phyloP scores from a whole-genome alignment of 108 stramenopile species.

The Cyclotella distinguenda region DNA sequence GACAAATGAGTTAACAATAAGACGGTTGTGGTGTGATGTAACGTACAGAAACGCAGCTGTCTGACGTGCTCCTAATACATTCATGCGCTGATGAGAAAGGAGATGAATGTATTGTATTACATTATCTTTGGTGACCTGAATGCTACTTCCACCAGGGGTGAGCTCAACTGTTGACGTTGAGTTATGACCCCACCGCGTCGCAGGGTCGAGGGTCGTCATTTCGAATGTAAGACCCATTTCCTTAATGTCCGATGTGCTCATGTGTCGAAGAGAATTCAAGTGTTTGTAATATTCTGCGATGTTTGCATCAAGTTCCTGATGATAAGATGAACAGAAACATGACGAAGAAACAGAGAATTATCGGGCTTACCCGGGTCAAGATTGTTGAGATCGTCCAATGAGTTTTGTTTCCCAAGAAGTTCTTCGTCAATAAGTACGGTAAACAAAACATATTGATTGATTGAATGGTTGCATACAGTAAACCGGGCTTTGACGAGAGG shows the following conservation, averaged over 20 bases:
- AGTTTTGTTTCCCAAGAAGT: conserved; percentile 85
- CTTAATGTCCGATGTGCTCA: conserved; percentile 64
- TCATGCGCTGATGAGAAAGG: conserved; percentile 91
- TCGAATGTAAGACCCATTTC: conserved; percentile 86
- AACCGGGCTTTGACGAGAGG: too few relatives aligned
- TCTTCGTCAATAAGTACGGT: too few relatives aligned
- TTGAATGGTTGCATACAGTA: too few relatives aligned
- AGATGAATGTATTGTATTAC: conserved; percentile 91
- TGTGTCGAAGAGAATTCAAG: conserved; percentile 72
- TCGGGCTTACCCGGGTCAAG: conserved; percentile 61
- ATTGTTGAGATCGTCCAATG: conserved; percentile 91
- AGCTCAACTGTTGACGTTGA: conserved; percentile 59
- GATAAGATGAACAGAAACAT: background rate
- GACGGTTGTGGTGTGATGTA: background rate
- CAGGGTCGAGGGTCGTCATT: conserved; percentile 32
- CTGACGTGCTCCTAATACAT: conserved; percentile 77
- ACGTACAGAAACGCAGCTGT: conserved; percentile 82
- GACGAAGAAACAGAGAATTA: background rate
- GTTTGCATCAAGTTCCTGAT: background rate
- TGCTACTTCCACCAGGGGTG: conserved; percentile 74
- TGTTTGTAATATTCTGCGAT: conserved; percentile 76
- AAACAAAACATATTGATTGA: too few relatives aligned
- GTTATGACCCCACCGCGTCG: background rate
- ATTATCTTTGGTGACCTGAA: conserved; percentile 87
- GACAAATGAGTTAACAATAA: too few relatives aligned